These are phyloP conservation scores for Dioscorea dumetorum DNA, from an alignment of 106 monocot genomes.

Conservation along the genomic window DNA sequence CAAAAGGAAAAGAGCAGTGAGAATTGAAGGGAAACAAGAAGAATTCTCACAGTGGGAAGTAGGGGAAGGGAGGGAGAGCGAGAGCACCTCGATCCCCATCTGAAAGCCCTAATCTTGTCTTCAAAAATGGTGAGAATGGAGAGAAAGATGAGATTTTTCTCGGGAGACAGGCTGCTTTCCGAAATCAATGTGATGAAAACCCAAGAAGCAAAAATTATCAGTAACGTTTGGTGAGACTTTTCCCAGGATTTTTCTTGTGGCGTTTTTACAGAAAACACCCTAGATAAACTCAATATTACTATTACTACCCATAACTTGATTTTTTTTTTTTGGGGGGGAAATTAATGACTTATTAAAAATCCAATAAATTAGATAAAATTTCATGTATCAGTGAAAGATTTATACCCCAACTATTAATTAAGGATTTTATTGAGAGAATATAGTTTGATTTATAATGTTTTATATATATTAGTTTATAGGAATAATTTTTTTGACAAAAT, in stretches of 20 bases:
- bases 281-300: too few species aligned
- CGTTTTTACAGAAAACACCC: too few species aligned
- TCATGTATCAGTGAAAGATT: too few species aligned
- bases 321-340: too few species aligned
- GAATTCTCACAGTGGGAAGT: conserved; percentile 22
- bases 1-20: neutral
- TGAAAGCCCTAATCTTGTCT: neutral
- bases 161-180: neutral
- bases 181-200: neutral
- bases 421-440: too few species aligned
- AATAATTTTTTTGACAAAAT: too few species aligned
- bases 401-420: too few species aligned
- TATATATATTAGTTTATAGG: too few species aligned
- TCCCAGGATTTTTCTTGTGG: neutral
- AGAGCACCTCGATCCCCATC: conserved; percentile 47
- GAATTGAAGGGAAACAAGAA: neutral
- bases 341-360: too few species aligned
- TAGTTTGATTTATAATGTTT: too few species aligned
- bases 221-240: conserved; percentile 5
- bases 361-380: too few species aligned
- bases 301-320: too few species aligned
- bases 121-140: neutral
- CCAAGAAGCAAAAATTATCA: neutral
- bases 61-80: conserved; percentile 33
- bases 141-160: neutral